A percentile compares a stretch with the other conserved stretches of the same genome.
These are phyloP conservation scores for Coniella lustricola DNA, from an alignment of 2,329 filamentous ascomycete species.

Conservation along the genomic window DNA sequence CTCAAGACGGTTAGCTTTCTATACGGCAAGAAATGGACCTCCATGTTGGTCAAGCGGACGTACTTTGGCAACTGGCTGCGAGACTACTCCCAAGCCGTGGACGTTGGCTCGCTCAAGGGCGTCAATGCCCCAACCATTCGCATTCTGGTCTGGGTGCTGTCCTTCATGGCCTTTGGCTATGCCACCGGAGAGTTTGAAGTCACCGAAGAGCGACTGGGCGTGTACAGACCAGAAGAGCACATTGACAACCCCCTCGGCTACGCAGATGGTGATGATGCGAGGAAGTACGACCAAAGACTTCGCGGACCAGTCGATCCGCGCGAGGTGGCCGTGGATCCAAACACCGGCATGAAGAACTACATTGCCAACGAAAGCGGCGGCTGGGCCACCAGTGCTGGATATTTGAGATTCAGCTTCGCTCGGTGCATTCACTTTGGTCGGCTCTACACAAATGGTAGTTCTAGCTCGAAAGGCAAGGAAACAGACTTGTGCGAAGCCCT, in stretches of 20 bases:
- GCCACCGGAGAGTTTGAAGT: conserved; percentile 84
- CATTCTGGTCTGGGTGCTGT: conserved; percentile 72
- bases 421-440: conserved; percentile 73
- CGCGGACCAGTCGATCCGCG: conserved; percentile 67
- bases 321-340: conserved; percentile 66
- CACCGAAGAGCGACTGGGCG: conserved; percentile 69
- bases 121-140: conserved; percentile 73
- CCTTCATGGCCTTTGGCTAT: conserved; percentile 76
- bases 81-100: conserved; percentile 79
- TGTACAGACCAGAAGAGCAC: conserved; percentile 70
- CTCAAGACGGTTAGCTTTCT: conserved; percentile 71
- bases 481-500: conserved; percentile 75
- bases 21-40: conserved; percentile 78
- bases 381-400: conserved; percentile 87
- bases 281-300: conserved; percentile 72
- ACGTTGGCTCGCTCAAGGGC: conserved; percentile 72
- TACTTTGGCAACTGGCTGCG: conserved; percentile 86
- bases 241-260: conserved; percentile 79
- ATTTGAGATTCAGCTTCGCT: conserved; percentile 68
- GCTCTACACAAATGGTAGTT: conserved; percentile 61
- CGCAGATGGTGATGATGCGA: conserved; percentile 78
- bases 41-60: conserved; percentile 67
- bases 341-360: conserved; percentile 98
- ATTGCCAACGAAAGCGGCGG: conserved; percentile 83
- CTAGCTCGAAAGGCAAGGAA: conserved; percentile 57